Percentiles rank a stretch among this genome's conserved stretches.
These are phyloP conservation scores for Cryoendolithus antarcticus DNA, from an alignment of 2,329 filamentous ascomycete species.

Conservation along the genomic window DNA sequence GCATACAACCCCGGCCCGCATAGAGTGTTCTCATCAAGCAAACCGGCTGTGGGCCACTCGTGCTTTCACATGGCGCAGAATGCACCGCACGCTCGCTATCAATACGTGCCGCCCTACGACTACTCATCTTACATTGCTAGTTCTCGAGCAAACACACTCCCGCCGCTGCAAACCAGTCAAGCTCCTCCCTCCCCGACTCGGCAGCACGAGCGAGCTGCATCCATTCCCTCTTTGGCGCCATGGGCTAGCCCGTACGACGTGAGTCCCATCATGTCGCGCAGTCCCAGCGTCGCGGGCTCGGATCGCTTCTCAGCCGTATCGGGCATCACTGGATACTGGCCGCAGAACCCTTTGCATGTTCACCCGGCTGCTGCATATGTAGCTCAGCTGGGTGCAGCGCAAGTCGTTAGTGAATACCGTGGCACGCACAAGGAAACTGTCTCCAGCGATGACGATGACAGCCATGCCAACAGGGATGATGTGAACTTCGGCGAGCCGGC, in stretches of 20 bases:
- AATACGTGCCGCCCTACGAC: no score
- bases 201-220: no score
- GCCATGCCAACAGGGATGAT: constrained; percentile 45
- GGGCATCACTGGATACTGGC: constrained; percentile 10
- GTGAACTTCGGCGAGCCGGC: constrained; percentile 62
- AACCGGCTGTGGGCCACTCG: no score
- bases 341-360: constrained; percentile 26
- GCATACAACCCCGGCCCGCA: no score
- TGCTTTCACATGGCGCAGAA: no score
- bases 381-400: constrained; percentile 72
- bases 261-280: constrained; percentile 16
- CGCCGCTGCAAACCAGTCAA: no score
- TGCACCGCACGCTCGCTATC: no score
- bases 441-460: constrained; percentile 44
- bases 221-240: no score
- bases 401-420: constrained; percentile 82
- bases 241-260: constrained; percentile 4
- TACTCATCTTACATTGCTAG: no score
- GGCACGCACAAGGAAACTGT: constrained; percentile 55
- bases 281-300: constrained; percentile 11
- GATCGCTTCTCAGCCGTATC: constrained; percentile 14
- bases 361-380: constrained; percentile 78
- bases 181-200: no score
- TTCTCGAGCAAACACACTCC: no score
- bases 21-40: no score